Evolutionary conservation across 768 basidiomycete genomes (phyloP).

Genomic region (Rhodotorula sphaerocarpa): DNA sequence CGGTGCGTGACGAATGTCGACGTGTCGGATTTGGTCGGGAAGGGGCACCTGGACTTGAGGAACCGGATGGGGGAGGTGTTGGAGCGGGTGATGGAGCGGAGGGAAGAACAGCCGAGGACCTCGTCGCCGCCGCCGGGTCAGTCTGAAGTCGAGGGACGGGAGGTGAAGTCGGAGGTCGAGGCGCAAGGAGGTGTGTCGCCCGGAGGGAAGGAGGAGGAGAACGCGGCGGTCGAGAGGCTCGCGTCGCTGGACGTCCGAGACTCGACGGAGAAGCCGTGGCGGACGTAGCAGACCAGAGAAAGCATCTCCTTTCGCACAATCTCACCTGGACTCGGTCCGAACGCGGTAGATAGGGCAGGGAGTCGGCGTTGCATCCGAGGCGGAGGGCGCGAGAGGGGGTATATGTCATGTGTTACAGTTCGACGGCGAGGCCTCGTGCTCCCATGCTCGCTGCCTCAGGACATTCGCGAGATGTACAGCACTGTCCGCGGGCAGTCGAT

Average conservation of each 20-base stretch:
- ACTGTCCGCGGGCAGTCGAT: constrained; percentile 47
- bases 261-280: too few species aligned
- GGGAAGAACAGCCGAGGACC: background rate
- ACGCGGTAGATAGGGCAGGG: too few species aligned
- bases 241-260: background rate
- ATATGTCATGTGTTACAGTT: too few species aligned
- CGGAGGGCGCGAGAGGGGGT: too few species aligned
- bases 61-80: constrained; percentile 6
- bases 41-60: constrained; percentile 18
- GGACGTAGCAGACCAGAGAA: too few species aligned
- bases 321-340: too few species aligned
- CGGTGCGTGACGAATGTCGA: constrained; percentile 22
- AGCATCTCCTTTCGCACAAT: too few species aligned
- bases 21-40: background rate
- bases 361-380: background rate
- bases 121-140: background rate
- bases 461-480: constrained; percentile 57
- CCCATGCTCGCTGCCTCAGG: background rate
- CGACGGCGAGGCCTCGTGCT: too few species aligned
- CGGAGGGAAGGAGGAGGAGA: background rate
- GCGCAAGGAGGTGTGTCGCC: too few species aligned
- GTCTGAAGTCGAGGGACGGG: background rate
- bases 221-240: background rate
- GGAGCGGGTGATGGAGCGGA: constrained; percentile 3
- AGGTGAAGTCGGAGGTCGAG: background rate